Evolutionary conservation across 192 early-diverging fungal genomes (phyloP).

Genomic region (Gryganskiella cystojenkinii): DNA sequence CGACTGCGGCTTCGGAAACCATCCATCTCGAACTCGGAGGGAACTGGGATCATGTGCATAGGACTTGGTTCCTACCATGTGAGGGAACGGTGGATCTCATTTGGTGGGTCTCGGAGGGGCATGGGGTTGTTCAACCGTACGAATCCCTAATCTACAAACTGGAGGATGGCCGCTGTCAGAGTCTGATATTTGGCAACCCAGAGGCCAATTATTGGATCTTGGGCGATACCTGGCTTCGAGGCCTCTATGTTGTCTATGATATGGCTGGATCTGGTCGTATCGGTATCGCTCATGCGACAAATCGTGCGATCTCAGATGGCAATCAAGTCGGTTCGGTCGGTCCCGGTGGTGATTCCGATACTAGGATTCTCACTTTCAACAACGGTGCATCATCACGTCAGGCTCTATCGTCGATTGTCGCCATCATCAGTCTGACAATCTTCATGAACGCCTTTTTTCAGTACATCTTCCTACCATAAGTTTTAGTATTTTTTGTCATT

Average conservation of each 20-base stretch:
- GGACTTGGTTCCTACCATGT: slow-evolving; percentile 34
- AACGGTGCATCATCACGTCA: too few relatives aligned
- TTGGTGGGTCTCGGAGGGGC: slow-evolving; percentile 27
- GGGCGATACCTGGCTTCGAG: slow-evolving; percentile 33
- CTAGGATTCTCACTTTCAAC: too few relatives aligned
- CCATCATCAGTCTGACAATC: too few relatives aligned
- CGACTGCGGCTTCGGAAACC: slow-evolving; percentile 21
- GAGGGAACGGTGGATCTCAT: slow-evolving; percentile 18
- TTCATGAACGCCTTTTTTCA: too few relatives aligned
- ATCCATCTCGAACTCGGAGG: slow-evolving; percentile 25
- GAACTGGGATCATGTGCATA: slow-evolving; percentile 15
- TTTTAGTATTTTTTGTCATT: too few relatives aligned
- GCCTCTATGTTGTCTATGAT: slow-evolving; percentile 39
- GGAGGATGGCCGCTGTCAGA: slow-evolving; percentile 31
- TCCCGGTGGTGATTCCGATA: too few relatives aligned
- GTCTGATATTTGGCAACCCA: slow-evolving; percentile 30
- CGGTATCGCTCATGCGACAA: slow-evolving; percentile 20
- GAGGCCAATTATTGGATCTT: slow-evolving; percentile 35
- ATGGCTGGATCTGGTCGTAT: slow-evolving; percentile 23
- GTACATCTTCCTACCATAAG: too few relatives aligned
- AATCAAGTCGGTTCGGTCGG: neutral
- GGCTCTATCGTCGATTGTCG: too few relatives aligned
- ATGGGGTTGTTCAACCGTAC: slow-evolving; percentile 29
- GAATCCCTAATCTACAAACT: slow-evolving; percentile 18
- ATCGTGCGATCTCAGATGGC: neutral